These are phyloP conservation scores for Candida pseudoglaebosa DNA, from an alignment of 805 yeast species.

Conservation along the genomic window DNA sequence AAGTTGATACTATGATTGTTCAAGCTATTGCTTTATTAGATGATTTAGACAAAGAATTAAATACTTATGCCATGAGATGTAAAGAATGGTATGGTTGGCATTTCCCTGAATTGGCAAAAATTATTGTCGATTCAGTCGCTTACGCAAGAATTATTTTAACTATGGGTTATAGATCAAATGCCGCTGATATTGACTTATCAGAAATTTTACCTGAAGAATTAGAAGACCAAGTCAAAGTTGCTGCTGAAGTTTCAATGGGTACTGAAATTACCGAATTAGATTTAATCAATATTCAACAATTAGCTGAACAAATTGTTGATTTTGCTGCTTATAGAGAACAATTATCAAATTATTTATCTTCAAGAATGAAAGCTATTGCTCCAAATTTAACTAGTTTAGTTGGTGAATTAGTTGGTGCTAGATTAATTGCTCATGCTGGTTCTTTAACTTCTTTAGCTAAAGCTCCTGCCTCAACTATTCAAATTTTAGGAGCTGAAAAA, in stretches of 20 bases:
- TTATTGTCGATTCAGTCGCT: conserved; percentile 92
- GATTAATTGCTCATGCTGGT: conserved; percentile 97
- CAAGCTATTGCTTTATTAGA: conserved; percentile 97
- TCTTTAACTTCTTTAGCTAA: conserved; percentile 91
- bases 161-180: conserved; percentile 93
- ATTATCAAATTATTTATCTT: conserved; percentile 80
- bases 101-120: conserved; percentile 98
- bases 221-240: conserved; percentile 70
- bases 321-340: conserved; percentile 96
- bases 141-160: conserved; percentile 89
- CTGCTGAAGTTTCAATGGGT: conserved; percentile 99
- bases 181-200: conserved; percentile 77
- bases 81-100: conserved; percentile 99
- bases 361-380: conserved; percentile 98
- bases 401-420: conserved; percentile 97
- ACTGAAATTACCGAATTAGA: conserved; percentile 95
- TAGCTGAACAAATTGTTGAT: conserved; percentile 95
- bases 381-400: conserved; percentile 94
- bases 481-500: conserved; percentile 98
- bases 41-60: conserved; percentile 94
- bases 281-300: conserved; percentile 77
- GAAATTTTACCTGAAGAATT: conserved; percentile 45
- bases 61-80: conserved; percentile 98
- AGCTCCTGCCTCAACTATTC: conserved; percentile 98
- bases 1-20: conserved; percentile 98